Percentiles rank a stretch among this genome's conserved stretches.
Evolutionary conservation across 129 eudicot species (phyloP).

Genomic region (Kitagawia praeruptora): DNA sequence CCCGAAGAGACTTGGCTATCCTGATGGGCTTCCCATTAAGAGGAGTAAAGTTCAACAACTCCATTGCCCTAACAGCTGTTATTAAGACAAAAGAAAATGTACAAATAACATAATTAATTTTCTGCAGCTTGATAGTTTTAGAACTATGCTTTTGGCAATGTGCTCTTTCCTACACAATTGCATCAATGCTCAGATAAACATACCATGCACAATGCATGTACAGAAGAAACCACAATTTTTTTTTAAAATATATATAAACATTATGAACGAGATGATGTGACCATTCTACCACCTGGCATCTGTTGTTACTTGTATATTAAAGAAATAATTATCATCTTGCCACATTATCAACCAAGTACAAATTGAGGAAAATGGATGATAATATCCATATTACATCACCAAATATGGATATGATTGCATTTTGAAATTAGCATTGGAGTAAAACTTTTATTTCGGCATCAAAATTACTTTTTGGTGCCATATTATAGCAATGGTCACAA

Average conservation of each 20-base stretch:
- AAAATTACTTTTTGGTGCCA: not conserved
- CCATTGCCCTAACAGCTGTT: constrained; percentile 78
- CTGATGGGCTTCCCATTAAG: constrained; percentile 72
- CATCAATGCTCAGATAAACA: not conserved
- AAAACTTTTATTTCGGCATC: not conserved
- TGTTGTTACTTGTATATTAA: not conserved
- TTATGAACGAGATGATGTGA: not conserved
- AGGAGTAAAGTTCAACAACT: constrained; percentile 70
- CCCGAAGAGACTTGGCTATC: constrained; percentile 84
- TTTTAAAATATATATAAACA: not conserved
- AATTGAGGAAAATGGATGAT: not conserved
- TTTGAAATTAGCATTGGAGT: not conserved
- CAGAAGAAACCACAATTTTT: not conserved
- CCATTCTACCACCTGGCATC: not conserved
- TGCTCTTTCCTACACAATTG: not conserved
- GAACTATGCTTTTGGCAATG: not conserved
- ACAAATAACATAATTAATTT: not conserved
- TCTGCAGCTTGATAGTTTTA: not conserved
- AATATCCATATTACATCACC: not conserved
- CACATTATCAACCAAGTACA: not conserved
- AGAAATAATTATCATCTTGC: not conserved
- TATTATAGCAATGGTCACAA: too few relatives aligned
- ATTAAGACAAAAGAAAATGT: constrained; percentile 4
- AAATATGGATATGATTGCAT: not conserved
- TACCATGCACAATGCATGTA: not conserved